Evolutionary conservation across 768 basidiomycete genomes (phyloP).

Genomic region (Phanerochaete sordida): DNA sequence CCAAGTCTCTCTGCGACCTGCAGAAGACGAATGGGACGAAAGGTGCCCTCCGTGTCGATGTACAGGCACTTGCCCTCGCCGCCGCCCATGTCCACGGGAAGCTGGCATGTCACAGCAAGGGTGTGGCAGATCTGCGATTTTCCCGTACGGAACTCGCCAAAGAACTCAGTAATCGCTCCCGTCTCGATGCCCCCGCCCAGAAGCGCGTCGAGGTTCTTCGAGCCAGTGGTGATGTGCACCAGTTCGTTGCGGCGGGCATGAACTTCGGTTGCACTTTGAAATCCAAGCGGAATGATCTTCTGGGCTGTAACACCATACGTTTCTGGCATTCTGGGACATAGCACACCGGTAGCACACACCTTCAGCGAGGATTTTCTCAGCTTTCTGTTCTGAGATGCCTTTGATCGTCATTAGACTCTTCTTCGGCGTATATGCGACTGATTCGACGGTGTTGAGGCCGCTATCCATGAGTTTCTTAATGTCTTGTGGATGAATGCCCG

Average conservation of each 20-base stretch:
- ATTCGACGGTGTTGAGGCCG: conserved; percentile 90
- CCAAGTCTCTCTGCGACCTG: conserved; percentile 95
- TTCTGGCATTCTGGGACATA: background rate
- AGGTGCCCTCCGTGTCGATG: conserved; percentile 99
- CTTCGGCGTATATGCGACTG: conserved; percentile 96
- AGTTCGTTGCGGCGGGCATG: conserved; percentile 93
- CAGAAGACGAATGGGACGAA: conserved; percentile 91
- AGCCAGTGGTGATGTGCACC: conserved; percentile 95
- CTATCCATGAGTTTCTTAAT: conserved; percentile 94
- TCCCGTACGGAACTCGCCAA: conserved; percentile 97
- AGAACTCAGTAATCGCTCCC: conserved; percentile 95
- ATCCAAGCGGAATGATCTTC: conserved; percentile 96
- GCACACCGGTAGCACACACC: conserved; percentile 44
- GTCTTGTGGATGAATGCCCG: conserved; percentile 85
- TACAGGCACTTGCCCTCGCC: conserved; percentile 99
- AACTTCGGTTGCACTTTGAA: conserved; percentile 97
- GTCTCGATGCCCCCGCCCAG: conserved; percentile 98
- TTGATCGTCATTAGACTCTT: conserved; percentile 88
- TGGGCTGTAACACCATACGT: conserved; percentile 57
- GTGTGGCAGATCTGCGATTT: conserved; percentile 99
- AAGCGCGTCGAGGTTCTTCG: conserved; percentile 92
- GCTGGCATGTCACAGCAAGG: conserved; percentile 95
- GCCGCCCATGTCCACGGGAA: conserved; percentile 96
- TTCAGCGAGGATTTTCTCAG: conserved; percentile 92
- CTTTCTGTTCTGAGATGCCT: conserved; percentile 95